Evolutionary conservation across 2,329 filamentous ascomycete genomes (phyloP).

Genomic region (Colletotrichum sidae): DNA sequence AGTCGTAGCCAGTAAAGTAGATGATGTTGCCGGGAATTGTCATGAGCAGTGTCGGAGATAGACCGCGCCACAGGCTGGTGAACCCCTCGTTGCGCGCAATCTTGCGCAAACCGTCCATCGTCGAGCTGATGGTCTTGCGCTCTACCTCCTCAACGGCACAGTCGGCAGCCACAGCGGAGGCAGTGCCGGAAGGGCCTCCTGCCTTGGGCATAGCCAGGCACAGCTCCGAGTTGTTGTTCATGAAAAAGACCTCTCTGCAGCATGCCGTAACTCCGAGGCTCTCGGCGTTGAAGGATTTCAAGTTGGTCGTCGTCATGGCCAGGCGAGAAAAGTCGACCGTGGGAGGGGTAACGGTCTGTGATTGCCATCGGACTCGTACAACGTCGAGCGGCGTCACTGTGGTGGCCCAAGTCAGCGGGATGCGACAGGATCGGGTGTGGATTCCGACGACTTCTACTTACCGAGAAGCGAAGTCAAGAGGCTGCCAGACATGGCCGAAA

Average conservation of each 20-base stretch:
- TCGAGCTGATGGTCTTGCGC: constrained; percentile 86
- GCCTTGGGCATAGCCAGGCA: constrained; percentile 78
- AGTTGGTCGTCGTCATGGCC: constrained; percentile 65
- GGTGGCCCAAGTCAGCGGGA: constrained; percentile 20
- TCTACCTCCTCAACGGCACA: constrained; percentile 92
- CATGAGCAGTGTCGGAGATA: constrained; percentile 96
- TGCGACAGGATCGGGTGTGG: background rate
- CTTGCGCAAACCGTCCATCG: constrained; percentile 90
- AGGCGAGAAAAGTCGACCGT: constrained; percentile 67
- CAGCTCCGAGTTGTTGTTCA: constrained; percentile 84
- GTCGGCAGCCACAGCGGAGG: constrained; percentile 64
- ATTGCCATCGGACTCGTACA: constrained; percentile 93
- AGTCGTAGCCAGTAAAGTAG: constrained; percentile 98
- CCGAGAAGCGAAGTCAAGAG: constrained; percentile 89
- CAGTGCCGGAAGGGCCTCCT: constrained; percentile 59
- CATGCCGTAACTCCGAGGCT: constrained; percentile 94
- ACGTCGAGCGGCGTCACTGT: constrained; percentile 95
- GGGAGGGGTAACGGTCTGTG: constrained; percentile 71
- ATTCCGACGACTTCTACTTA: constrained; percentile 55
- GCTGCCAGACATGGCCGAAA: constrained; percentile 92
- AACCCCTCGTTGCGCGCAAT: constrained; percentile 94
- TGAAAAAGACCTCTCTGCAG: constrained; percentile 97
- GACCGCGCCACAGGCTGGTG: constrained; percentile 87
- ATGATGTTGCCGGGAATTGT: constrained; percentile 96
- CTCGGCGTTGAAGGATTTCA: constrained; percentile 77